These are phyloP conservation scores for Xylaria sp. DNA, from an alignment of 2,329 filamentous ascomycete species.

Conservation along the genomic window DNA sequence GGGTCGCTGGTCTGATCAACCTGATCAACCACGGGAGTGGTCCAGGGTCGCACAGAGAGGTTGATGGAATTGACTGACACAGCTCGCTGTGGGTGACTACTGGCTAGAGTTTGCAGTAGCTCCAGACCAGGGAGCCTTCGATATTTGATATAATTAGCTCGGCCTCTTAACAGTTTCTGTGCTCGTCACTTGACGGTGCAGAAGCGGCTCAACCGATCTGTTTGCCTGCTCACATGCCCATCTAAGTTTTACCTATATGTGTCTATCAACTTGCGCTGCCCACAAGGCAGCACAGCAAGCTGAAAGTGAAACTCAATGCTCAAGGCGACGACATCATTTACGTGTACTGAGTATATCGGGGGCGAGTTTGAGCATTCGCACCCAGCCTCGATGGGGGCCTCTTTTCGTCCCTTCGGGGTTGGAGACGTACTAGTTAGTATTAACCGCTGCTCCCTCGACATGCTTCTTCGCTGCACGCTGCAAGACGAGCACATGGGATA, in stretches of 20 bases:
- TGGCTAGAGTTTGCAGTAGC: conserved; percentile 51
- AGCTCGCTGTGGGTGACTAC: conserved; percentile 47
- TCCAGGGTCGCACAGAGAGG: conserved; percentile 48
- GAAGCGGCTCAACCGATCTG: conserved; percentile 29
- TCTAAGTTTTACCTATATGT: background rate
- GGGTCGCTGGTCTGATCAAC: conserved; percentile 50
- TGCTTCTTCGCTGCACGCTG: conserved; percentile 30
- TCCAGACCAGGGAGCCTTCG: conserved; percentile 46
- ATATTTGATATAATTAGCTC: conserved; percentile 57
- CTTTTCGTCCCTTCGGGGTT: conserved; percentile 34
- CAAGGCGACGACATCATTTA: conserved; percentile 16
- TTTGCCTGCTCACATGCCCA: background rate
- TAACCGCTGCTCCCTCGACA: conserved; percentile 33
- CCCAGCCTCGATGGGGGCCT: conserved; percentile 37
- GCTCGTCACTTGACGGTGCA: conserved; percentile 46
- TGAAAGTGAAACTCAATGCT: background rate
- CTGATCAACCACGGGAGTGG: conserved; percentile 52
- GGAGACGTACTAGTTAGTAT: conserved; percentile 29
- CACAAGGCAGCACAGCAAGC: background rate
- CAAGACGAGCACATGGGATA: conserved; percentile 34
- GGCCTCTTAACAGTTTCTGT: conserved; percentile 33
- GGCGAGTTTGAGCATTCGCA: conserved; percentile 45
- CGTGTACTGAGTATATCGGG: conserved; percentile 37
- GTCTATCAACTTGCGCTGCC: background rate
- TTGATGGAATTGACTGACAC: conserved; percentile 48